These are phyloP conservation scores for Kodamaea laetipori DNA, from an alignment of 805 yeast species.

Conservation along the genomic window DNA sequence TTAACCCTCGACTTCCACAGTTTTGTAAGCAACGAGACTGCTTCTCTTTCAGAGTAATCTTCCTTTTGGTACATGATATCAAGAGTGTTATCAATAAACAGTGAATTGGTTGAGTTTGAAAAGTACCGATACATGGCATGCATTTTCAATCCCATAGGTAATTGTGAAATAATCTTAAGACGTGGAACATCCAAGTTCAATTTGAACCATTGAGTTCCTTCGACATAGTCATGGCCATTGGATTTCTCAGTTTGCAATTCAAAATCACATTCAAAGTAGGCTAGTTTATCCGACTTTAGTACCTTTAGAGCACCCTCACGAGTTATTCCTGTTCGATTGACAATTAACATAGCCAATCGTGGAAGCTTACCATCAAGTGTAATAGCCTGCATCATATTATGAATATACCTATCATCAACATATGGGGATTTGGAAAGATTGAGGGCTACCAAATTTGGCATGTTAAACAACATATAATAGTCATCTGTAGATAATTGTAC, in stretches of 20 bases:
- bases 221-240: slow-evolving; percentile 9
- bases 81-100: slow-evolving; percentile 6
- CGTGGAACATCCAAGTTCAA: slow-evolving; percentile 8
- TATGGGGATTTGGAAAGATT: slow-evolving; percentile 27
- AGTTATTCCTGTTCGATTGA: slow-evolving; percentile 2
- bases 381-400: slow-evolving; percentile 15
- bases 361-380: slow-evolving; percentile 9
- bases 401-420: slow-evolving; percentile 35
- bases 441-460: slow-evolving; percentile 28
- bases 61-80: slow-evolving; percentile 7
- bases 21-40: neutral
- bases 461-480: slow-evolving; percentile 27
- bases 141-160: slow-evolving; percentile 17
- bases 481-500: slow-evolving; percentile 21
- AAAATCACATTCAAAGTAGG: slow-evolving; percentile 14
- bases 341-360: slow-evolving; percentile 1
- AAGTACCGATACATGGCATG: slow-evolving; percentile 13
- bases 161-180: slow-evolving; percentile 7
- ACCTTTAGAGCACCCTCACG: neutral
- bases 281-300: slow-evolving; percentile 6
- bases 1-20: slow-evolving; percentile 8
- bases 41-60: neutral
- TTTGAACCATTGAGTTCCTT: slow-evolving; percentile 16
- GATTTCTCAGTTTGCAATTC: slow-evolving; percentile 1
- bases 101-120: neutral